A percentile compares a stretch with the other conserved stretches of the same genome.
These are phyloP conservation scores for Piper betle DNA, from an alignment of 164 flowering plant genomes.

Conservation along the genomic window DNA sequence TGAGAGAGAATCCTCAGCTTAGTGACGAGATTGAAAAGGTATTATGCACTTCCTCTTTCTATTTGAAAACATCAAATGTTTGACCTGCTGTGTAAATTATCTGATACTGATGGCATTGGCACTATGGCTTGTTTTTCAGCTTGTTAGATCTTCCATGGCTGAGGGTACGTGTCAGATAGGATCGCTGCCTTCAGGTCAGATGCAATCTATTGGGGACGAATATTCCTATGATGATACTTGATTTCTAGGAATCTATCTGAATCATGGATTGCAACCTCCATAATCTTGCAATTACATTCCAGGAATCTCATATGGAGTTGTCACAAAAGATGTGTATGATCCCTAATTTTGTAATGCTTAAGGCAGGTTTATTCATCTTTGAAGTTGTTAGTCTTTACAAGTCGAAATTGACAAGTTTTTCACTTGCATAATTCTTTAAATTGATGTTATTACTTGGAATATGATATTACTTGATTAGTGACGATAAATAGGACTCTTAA, in stretches of 20 bases:
- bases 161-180: constrained; percentile 11
- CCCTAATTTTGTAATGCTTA: too few relatives aligned
- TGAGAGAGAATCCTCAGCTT: constrained; percentile 59
- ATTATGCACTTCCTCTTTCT: not conserved
- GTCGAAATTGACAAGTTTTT: too few relatives aligned
- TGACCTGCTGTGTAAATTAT: not conserved
- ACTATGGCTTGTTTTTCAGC: constrained; percentile 8
- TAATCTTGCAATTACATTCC: too few relatives aligned
- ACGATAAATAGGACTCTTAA: too few relatives aligned
- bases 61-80: not conserved
- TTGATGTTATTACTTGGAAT: too few relatives aligned
- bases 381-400: too few relatives aligned
- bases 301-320: too few relatives aligned
- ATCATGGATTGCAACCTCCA: too few relatives aligned
- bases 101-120: not conserved
- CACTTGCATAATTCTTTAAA: too few relatives aligned
- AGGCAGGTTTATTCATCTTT: too few relatives aligned
- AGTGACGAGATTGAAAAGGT: constrained; percentile 81
- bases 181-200: constrained; percentile 3
- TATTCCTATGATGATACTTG: constrained; percentile 8
- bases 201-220: constrained; percentile 5
- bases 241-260: not conserved
- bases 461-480: too few relatives aligned
- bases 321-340: too few relatives aligned
- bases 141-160: constrained; percentile 12